Base-by-base conservation (phyloP, 2,329 filamentous ascomycete genomes). In the Elsinoe arachidis region DNA sequence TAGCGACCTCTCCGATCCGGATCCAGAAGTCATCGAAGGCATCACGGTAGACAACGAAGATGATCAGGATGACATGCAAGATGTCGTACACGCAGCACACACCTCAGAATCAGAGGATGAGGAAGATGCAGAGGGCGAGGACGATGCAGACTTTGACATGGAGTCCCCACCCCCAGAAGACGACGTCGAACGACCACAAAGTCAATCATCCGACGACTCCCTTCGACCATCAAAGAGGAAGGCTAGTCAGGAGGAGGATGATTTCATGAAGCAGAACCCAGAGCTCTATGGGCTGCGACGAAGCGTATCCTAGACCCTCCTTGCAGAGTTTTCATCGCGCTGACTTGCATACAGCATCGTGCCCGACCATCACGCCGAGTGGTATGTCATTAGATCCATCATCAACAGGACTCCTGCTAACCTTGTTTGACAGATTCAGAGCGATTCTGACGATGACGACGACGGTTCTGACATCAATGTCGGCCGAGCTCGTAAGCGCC, bases 201-300 rank as follows among this genome's bases (percentile, higher is more conserved):
- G 79, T 66, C 88, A 85, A 63, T 83, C 82, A 67, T 93, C 90
- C 47, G 80, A 83, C 66, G 85, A 85, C 65, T 88, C 86, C 43
- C 80, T 79, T 61, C 80, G 83, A 68, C 81, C 80, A 52, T 73
- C 79, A 60, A 96, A 96, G 78, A 86, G 90, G 63, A 84, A 78
- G 65, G 69, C 70, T 71, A 78, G 68, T 69, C 72, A 81, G 37
- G 84, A 86, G 54, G 72, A 93, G 65, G 86, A 93, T 59, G 85
- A 90, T 47, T 91, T 85, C 68, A 96, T 97, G 65, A 81, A 86
- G 66, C 87, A 89, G 68, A 95, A 99, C 67, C 93, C 93, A 44
- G 90, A 96, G 73, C 78, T 99, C 7, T 99, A 97, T 76, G 93
- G 93, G 49, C 79, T 99, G 64, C 84, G 93, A 65, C 83, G 93